Evolutionary conservation across 164 flowering plant genomes (phyloP).

Genomic region (Vitis riparia): DNA sequence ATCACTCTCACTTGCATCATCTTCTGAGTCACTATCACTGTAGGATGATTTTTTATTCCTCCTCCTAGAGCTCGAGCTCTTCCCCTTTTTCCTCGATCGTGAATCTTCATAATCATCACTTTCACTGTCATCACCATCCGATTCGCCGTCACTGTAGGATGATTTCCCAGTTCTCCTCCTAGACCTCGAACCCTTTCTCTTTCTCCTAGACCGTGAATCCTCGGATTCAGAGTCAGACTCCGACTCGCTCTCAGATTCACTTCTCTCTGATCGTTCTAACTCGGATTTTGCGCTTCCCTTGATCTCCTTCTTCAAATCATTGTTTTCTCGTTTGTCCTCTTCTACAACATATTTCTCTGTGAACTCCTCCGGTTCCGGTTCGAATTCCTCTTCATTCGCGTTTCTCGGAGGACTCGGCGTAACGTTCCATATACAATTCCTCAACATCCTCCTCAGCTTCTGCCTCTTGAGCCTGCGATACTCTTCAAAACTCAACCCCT

Average conservation of each 20-base stretch:
- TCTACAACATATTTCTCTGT: constrained; percentile 18
- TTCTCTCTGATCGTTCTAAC: constrained; percentile 24
- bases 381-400: constrained; percentile 40
- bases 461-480: constrained; percentile 77
- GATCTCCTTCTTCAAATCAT: constrained; percentile 8
- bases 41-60: not conserved
- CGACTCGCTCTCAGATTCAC: constrained; percentile 28
- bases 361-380: constrained; percentile 35
- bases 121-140: constrained; percentile 33
- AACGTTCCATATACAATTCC: constrained; percentile 63
- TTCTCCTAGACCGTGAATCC: constrained; percentile 37
- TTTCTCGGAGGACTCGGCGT: constrained; percentile 87
- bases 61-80: not conserved
- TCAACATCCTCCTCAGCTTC: constrained; percentile 67
- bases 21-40: not conserved
- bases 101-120: constrained; percentile 5
- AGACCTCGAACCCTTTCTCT: constrained; percentile 35
- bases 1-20: constrained; percentile 10
- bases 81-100: constrained; percentile 7
- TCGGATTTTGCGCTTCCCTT: constrained; percentile 1
- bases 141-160: constrained; percentile 20
- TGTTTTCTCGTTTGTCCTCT: constrained; percentile 11
- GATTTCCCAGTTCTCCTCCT: constrained; percentile 34
- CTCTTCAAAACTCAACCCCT: constrained; percentile 71
- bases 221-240: constrained; percentile 38